Conservation (phyloP, 352 stramenopile species). For the Phytophthora vignae region DNA sequence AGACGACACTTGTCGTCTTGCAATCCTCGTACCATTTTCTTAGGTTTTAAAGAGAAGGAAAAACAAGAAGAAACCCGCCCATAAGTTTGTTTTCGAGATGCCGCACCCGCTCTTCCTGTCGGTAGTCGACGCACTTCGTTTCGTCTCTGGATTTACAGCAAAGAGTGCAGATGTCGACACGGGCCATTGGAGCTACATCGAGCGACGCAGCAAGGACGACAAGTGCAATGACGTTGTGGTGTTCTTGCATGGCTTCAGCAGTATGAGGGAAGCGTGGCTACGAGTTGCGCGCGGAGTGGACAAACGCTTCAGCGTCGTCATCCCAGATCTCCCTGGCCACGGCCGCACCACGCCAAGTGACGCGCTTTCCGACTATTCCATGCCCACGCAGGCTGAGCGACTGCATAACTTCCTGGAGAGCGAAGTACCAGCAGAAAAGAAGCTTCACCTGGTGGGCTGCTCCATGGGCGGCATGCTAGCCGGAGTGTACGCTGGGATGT, state of each 20-base stretch:
- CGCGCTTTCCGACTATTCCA: slow-evolving; percentile 51
- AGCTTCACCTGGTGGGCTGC: slow-evolving; percentile 74
- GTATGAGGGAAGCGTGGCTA: slow-evolving; percentile 72
- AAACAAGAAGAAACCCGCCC: not conserved
- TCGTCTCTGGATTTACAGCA: slow-evolving; percentile 55
- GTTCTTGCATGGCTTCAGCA: slow-evolving; percentile 77
- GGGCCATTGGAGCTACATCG: slow-evolving; percentile 80
- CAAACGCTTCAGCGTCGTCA: slow-evolving; percentile 57
- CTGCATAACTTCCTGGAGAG: slow-evolving; percentile 67
- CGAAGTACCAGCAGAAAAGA: slow-evolving; percentile 49
- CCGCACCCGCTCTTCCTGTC: slow-evolving; percentile 40
- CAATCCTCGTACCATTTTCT: not conserved
- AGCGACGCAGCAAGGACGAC: slow-evolving; percentile 50
- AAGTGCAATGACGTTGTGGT: slow-evolving; percentile 54
- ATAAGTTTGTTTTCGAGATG: slow-evolving; percentile 8
- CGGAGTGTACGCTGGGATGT: slow-evolving; percentile 66
- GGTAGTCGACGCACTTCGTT: slow-evolving; percentile 56
- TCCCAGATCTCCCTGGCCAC: slow-evolving; percentile 73
- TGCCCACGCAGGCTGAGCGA: slow-evolving; percentile 52
- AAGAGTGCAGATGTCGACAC: slow-evolving; percentile 53
- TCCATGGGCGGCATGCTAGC: slow-evolving; percentile 82
- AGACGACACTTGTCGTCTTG: slow-evolving; percentile 1
- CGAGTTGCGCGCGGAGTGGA: slow-evolving; percentile 56
- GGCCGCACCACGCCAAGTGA: slow-evolving; percentile 62
- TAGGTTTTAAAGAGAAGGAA: not conserved